phyloP scores from a whole-genome alignment of 495 filamentous ascomycete genomes.

The Darksidea phi region DNA sequence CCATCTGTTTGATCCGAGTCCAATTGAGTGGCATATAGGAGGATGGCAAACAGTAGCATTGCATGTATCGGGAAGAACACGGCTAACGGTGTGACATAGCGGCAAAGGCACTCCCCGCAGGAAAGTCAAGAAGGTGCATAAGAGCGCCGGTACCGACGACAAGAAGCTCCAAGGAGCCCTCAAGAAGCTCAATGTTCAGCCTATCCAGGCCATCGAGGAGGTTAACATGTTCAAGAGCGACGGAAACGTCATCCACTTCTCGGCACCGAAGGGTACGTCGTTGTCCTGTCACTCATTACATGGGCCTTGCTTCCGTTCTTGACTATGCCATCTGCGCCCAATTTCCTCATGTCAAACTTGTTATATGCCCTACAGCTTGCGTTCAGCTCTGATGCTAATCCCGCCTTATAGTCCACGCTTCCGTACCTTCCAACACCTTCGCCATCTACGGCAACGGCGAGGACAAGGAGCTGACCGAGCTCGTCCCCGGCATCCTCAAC shows the following conservation, averaged over 20 bases:
- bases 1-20: not conserved
- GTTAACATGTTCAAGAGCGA: slow-evolving; percentile 99
- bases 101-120: slow-evolving; percentile 97
- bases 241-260: slow-evolving; percentile 99
- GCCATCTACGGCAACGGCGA: slow-evolving; percentile 98
- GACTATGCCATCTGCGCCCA: too few relatives aligned
- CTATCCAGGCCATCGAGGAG: slow-evolving; percentile 98
- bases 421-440: slow-evolving; percentile 95
- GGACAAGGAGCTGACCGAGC: slow-evolving; percentile 99
- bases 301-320: too few relatives aligned
- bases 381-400: not conserved
- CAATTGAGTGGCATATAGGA: not conserved
- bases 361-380: too few relatives aligned
- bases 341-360: too few relatives aligned
- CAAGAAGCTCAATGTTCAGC: slow-evolving; percentile 50
- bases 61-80: not conserved
- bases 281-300: too few relatives aligned
- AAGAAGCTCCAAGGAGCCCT: slow-evolving; percentile 93
- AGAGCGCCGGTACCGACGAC: slow-evolving; percentile 87
- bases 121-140: slow-evolving; percentile 97
- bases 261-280: slow-evolving; percentile 84
- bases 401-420: slow-evolving; percentile 74
- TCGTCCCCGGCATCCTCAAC: slow-evolving; percentile 98
- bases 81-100: slow-evolving; percentile 50
- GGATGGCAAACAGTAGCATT: not conserved